phyloP scores from a whole-genome alignment of 108 stramenopile species.

The Pseudonitzschia pungens region DNA sequence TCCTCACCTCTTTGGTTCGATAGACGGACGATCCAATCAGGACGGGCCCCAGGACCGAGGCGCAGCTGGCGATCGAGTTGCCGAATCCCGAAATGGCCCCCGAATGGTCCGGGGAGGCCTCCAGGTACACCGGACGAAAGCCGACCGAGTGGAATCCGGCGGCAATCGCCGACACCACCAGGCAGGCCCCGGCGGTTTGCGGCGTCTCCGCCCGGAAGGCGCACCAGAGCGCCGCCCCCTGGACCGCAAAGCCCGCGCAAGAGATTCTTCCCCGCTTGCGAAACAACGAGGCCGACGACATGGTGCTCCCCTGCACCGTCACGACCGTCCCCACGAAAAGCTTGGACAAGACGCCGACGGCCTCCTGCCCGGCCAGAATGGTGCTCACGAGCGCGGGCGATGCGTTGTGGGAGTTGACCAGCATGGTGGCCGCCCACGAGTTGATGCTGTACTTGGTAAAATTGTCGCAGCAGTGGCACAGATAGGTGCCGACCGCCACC shows the following conservation, averaged over 20 bases:
- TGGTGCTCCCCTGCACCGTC: background rate
- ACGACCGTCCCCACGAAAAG: constrained; percentile 8
- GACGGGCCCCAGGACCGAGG: constrained; percentile 27
- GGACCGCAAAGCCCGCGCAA: constrained; percentile 16
- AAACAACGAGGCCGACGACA: background rate
- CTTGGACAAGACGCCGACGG: constrained; percentile 27
- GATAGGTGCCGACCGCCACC: constrained; percentile 7
- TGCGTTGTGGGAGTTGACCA: constrained; percentile 17
- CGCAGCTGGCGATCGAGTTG: constrained; percentile 34
- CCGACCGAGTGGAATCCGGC: constrained; percentile 34
- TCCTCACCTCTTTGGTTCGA: background rate
- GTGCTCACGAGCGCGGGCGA: constrained; percentile 18
- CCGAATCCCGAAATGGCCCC: constrained; percentile 27
- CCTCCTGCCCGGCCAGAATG: constrained; percentile 32
- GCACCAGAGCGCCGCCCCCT: constrained; percentile 10
- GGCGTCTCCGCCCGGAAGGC: constrained; percentile 13
- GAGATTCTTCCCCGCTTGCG: constrained; percentile 14
- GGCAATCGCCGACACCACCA: constrained; percentile 17
- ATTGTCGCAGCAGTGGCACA: constrained; percentile 32
- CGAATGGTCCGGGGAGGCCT: constrained; percentile 22
- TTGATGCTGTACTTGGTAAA: constrained; percentile 35
- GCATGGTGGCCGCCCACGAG: constrained; percentile 35
- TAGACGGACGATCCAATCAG: constrained; percentile 16
- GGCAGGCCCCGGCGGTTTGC: background rate
- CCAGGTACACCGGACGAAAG: constrained; percentile 33